Evolutionary conservation across 371 early-diverging fungal species (phyloP), one percentile per base, ranked within the genome.

Genomic region (Mucor plumbeus): DNA sequence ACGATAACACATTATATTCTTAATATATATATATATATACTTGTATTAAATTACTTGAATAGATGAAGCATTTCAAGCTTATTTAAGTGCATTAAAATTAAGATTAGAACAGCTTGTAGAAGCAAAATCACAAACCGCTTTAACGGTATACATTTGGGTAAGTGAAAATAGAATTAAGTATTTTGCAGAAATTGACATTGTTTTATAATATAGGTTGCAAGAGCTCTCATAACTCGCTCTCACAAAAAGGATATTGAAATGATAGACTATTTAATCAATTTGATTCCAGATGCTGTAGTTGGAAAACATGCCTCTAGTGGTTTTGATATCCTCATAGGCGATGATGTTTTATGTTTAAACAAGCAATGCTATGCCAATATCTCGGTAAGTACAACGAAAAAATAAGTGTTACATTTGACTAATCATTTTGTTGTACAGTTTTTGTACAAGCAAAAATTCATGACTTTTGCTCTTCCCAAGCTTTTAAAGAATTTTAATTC

Each of bases 381-480:
- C 19, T 85, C 82, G 59, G 91, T 91, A 84, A 62, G 73, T 33
- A n/a, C 10, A 36, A 26, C 62, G 34, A 47, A 48, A 48, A 31
- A 13, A 33, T 35, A 39, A 33, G 6, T 53, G 26, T 14, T 31
- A 8, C 11, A 38, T 9, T 9, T 9, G 9, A 5, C 38, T 38
- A 55, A 31, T 35, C 26, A 33, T 34, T 33, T 26, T 55, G 21
- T n/a, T 14, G 53, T 21, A 35, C 81, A 91, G 89, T 76, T 92
- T n/a, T 75, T 95, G 38, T 88, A 90, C 72, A 91, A 91, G 74
- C 96, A 96, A 77, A 83, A 91, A 15, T 89, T 95, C 67, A 95
- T 94, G 76, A 83, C 86, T 44, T 76, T 82, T 38, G 84, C 87
- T 36, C 77, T 91, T 26, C 94, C 97, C 8, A 79, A 74, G 47